Evolutionary conservation across 768 basidiomycete species (phyloP).

Genomic region (Kwoniella europaea): DNA sequence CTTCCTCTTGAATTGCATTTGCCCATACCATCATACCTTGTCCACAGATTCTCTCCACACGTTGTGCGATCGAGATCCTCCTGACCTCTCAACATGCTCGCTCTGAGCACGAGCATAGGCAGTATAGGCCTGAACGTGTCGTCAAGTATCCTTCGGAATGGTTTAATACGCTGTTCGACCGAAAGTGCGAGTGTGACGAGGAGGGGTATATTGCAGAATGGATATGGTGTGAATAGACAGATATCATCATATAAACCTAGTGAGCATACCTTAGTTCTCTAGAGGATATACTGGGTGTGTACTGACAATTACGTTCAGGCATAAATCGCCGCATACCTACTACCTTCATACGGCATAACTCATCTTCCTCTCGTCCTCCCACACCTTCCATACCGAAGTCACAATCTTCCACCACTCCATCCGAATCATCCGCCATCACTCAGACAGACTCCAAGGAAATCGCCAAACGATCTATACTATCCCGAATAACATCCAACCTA

Average conservation of each 20-base stretch:
- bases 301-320: not conserved
- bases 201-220: not conserved
- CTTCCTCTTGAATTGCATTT: not conserved
- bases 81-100: not conserved
- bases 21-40: not conserved
- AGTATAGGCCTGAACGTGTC: not conserved
- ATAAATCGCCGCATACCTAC: not conserved
- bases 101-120: not conserved
- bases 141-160: constrained; percentile 1
- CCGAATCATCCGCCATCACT: not conserved
- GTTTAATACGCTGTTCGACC: constrained; percentile 2
- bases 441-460: constrained; percentile 10
- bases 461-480: constrained; percentile 13
- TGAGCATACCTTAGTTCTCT: not conserved
- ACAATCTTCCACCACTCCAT: not conserved
- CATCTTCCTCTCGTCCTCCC: not conserved
- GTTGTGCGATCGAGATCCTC: too few species aligned
- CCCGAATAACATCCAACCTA: constrained; percentile 24
- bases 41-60: not conserved
- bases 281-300: not conserved
- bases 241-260: not conserved
- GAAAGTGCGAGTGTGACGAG: not conserved
- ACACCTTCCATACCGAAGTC: not conserved
- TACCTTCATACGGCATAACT: constrained; percentile 8
- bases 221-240: not conserved